Conservation (phyloP, 2,329 filamentous ascomycete species). For the Cercospora canescens region DNA sequence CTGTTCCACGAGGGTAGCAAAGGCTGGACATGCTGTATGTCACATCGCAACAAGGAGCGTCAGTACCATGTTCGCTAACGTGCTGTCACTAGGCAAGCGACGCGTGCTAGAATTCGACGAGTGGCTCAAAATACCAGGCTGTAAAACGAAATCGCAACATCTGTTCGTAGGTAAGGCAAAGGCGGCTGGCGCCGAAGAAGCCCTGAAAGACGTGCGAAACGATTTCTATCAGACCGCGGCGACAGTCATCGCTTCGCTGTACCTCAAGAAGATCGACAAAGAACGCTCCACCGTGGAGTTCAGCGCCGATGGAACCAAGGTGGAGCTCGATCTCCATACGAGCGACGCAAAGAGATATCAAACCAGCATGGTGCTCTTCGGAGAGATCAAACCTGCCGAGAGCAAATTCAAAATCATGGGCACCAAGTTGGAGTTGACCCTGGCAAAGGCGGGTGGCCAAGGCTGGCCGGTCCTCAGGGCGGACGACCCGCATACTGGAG, state of each 20-base stretch:
- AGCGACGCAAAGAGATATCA: constrained; percentile 81
- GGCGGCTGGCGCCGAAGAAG: constrained; percentile 64
- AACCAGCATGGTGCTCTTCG: constrained; percentile 73
- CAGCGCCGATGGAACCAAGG: constrained; percentile 50
- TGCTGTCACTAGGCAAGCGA: constrained; percentile 58
- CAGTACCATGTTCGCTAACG: neutral
- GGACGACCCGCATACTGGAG: constrained; percentile 70
- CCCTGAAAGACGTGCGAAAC: constrained; percentile 76
- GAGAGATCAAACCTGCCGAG: constrained; percentile 70
- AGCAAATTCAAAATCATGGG: constrained; percentile 80
- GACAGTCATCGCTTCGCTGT: constrained; percentile 85
- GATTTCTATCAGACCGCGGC: constrained; percentile 94
- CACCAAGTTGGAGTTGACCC: constrained; percentile 81
- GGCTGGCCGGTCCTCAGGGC: constrained; percentile 85
- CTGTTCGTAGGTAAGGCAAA: constrained; percentile 76
- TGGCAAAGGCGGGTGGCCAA: constrained; percentile 70
- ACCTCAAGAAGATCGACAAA: constrained; percentile 96
- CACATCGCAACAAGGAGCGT: neutral
- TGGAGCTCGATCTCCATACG: constrained; percentile 83
- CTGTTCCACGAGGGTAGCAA: constrained; percentile 99
- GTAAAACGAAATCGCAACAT: constrained; percentile 77
- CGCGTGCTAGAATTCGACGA: constrained; percentile 95
- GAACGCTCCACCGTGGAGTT: constrained; percentile 73
- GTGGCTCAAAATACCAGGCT: constrained; percentile 94
- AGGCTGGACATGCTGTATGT: constrained; percentile 84